A percentile compares a stretch with the other conserved stretches of the same genome.
phyloP scores from a whole-genome alignment of 2,329 filamentous ascomycete genomes.

The Aspergillus pseudonomiae region DNA sequence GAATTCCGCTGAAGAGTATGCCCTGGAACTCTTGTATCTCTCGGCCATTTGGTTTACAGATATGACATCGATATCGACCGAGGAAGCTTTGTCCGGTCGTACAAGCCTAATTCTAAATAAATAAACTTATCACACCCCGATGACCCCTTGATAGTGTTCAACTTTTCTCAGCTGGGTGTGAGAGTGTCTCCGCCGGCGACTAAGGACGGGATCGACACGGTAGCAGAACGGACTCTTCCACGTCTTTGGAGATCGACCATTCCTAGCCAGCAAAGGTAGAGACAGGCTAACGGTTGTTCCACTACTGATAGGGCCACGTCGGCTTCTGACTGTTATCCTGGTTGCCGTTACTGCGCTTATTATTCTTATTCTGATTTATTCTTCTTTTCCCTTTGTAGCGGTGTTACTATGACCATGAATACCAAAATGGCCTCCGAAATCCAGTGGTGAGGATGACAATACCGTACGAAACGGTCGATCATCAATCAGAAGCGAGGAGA shows the following conservation, averaged over 20 bases:
- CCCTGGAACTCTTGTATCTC: background rate
- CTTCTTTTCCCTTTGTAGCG: background rate
- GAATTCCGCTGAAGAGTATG: background rate
- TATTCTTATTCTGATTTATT: background rate
- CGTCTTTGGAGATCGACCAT: background rate
- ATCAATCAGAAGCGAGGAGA: conserved; percentile 17
- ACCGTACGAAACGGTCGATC: conserved; percentile 10
- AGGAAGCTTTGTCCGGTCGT: conserved; percentile 13
- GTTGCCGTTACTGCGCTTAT: background rate
- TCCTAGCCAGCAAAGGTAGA: background rate
- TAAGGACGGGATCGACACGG: background rate
- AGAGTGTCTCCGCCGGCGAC: background rate
- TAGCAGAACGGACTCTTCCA: background rate
- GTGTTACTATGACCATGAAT: background rate
- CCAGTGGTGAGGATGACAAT: conserved; percentile 9
- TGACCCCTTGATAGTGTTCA: background rate
- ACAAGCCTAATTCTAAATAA: conserved; percentile 13
- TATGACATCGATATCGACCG: background rate
- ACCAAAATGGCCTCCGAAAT: background rate
- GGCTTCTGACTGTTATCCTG: background rate
- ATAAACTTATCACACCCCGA: background rate
- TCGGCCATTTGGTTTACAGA: background rate
- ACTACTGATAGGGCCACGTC: conserved; percentile 1
- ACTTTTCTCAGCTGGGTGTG: background rate
- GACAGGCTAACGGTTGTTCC: background rate